Percentiles rank a stretch among this genome's conserved stretches.
Conservation (phyloP, 2,329 filamentous ascomycete species). For the Aureobasidium subglaciale region DNA sequence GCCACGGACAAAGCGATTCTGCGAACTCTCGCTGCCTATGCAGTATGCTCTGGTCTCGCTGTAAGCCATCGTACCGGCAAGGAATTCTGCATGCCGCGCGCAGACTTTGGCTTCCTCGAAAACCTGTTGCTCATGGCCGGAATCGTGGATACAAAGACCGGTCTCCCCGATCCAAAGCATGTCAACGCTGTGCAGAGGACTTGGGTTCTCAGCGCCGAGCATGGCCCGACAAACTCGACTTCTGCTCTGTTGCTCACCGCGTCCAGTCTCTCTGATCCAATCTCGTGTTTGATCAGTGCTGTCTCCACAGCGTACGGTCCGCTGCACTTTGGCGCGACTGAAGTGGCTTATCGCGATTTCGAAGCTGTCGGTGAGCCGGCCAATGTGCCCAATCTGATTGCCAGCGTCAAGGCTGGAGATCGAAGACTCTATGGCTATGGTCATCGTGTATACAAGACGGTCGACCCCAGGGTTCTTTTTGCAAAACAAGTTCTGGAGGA, state of each 20-base stretch:
- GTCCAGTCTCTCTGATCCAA: background rate
- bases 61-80: background rate
- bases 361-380: background rate
- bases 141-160: background rate
- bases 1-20: background rate
- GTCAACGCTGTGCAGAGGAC: background rate
- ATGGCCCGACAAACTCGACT: background rate
- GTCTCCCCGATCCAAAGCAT: background rate
- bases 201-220: background rate
- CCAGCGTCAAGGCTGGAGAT: background rate
- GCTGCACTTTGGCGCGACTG: background rate
- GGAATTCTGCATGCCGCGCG: background rate
- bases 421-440: background rate
- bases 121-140: background rate
- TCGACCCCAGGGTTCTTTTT: background rate
- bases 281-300: background rate
- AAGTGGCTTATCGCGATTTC: background rate
- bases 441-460: background rate
- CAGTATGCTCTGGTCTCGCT: background rate
- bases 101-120: background rate
- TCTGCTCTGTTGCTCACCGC: background rate
- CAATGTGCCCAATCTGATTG: background rate
- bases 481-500: background rate
- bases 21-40: background rate
- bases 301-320: background rate